Conservation (phyloP, 345 rosid genomes). For the Psidium guajava region DNA sequence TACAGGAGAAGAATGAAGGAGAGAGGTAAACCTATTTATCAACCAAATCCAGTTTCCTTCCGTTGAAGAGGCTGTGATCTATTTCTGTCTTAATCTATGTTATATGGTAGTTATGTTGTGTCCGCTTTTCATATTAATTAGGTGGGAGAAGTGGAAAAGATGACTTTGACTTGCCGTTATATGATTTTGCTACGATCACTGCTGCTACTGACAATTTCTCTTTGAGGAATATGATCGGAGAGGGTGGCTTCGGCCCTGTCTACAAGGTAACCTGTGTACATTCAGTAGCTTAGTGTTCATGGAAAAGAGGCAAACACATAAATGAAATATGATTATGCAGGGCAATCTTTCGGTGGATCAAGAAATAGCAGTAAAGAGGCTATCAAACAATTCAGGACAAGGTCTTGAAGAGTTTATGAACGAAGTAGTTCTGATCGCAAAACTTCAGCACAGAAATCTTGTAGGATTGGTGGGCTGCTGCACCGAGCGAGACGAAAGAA, state of each 20-base stretch:
- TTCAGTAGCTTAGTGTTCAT: background rate
- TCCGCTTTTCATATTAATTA: background rate
- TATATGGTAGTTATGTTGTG: background rate
- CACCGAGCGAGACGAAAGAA: constrained; percentile 20
- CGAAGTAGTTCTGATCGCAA: constrained; percentile 30
- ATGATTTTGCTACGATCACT: constrained; percentile 24
- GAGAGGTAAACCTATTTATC: background rate
- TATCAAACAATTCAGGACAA: constrained; percentile 21
- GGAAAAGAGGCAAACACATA: background rate
- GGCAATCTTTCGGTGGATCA: constrained; percentile 26
- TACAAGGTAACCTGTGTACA: constrained; percentile 17
- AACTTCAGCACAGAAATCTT: constrained; percentile 52
- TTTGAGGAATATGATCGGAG: constrained; percentile 26
- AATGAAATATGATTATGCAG: constrained; percentile 4
- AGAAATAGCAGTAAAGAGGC: constrained; percentile 44
- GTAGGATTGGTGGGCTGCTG: constrained; percentile 37
- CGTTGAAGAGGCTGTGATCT: constrained; percentile 16
- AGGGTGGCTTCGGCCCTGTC: constrained; percentile 46
- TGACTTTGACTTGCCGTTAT: constrained; percentile 21
- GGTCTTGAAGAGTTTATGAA: constrained; percentile 26
- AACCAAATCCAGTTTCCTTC: background rate
- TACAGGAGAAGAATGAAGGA: background rate
- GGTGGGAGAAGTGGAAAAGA: constrained; percentile 1
- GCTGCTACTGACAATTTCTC: constrained; percentile 31
- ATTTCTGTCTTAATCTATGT: background rate